Conservation (phyloP, 352 stramenopile species). For the Phytophthora idaei region DNA sequence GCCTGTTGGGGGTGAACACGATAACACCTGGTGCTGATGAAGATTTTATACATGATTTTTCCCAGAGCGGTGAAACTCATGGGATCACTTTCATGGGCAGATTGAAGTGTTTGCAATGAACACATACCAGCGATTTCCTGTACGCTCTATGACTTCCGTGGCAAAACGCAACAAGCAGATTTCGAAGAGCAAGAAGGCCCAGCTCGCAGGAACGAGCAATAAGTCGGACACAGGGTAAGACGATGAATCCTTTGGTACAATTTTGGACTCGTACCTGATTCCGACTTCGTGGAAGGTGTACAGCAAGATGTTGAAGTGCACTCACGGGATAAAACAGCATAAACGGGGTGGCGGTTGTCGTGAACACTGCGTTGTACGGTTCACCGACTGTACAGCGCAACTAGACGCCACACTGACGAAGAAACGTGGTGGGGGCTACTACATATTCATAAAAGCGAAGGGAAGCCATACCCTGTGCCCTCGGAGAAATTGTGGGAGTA, state of each 20-base stretch:
- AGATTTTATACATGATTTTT: slow-evolving; percentile 1
- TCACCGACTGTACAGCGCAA: not conserved
- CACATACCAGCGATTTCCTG: not conserved
- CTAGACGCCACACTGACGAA: not conserved
- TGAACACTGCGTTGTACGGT: not conserved
- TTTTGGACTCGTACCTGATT: too few species aligned
- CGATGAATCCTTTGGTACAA: too few species aligned
- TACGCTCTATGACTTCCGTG: slow-evolving; percentile 2
- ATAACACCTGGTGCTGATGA: not conserved
- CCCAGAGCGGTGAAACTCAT: not conserved
- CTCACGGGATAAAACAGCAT: not conserved
- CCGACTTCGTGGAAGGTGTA: too few species aligned
- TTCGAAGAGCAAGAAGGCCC: too few species aligned
- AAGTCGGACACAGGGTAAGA: too few species aligned
- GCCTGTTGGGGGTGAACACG: not conserved
- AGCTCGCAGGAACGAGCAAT: too few species aligned
- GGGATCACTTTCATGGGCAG: slow-evolving; percentile 7
- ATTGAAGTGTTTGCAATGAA: not conserved
- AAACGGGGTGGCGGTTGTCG: not conserved
- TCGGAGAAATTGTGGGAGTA: too few species aligned
- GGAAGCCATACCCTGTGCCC: not conserved
- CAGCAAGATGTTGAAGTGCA: too few species aligned
- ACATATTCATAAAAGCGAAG: not conserved
- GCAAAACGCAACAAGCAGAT: too few species aligned
- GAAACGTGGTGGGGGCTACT: not conserved